phyloP scores from a whole-genome alignment of 1,139 yeast species.

The Zygoascus sp. region DNA sequence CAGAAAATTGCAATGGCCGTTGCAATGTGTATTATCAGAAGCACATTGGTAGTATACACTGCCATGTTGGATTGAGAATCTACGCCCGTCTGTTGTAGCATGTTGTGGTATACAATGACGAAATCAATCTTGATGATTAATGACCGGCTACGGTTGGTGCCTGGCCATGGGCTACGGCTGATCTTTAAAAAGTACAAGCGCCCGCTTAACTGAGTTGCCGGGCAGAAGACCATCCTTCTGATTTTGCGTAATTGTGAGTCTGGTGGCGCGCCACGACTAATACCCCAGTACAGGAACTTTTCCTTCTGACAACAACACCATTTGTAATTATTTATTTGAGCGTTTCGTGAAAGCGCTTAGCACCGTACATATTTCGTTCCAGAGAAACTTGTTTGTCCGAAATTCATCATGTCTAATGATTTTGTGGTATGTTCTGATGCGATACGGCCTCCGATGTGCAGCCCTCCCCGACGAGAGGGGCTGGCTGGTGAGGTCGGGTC shows the following conservation, averaged over 20 bases:
- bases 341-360: not conserved
- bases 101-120: too few species aligned
- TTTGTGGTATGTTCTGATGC: constrained; percentile 22
- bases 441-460: not conserved
- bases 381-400: not conserved
- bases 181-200: too few species aligned
- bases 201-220: too few species aligned
- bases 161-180: too few species aligned
- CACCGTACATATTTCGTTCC: not conserved
- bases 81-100: too few species aligned
- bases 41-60: too few species aligned
- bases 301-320: constrained; percentile 20
- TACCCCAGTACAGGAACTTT: constrained; percentile 21
- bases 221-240: not conserved
- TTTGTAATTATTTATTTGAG: constrained; percentile 4
- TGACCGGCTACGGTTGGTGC: too few species aligned
- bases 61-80: too few species aligned
- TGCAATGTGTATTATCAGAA: too few species aligned
- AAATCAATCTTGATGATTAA: too few species aligned
- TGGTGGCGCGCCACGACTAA: constrained; percentile 13
- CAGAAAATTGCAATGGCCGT: not conserved
- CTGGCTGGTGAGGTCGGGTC: too few species aligned
- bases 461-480: too few species aligned
- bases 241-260: not conserved
- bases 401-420: constrained; percentile 29